phyloP scores from a whole-genome alignment of 495 filamentous ascomycete genomes.

The Pyronema omphalodes region DNA sequence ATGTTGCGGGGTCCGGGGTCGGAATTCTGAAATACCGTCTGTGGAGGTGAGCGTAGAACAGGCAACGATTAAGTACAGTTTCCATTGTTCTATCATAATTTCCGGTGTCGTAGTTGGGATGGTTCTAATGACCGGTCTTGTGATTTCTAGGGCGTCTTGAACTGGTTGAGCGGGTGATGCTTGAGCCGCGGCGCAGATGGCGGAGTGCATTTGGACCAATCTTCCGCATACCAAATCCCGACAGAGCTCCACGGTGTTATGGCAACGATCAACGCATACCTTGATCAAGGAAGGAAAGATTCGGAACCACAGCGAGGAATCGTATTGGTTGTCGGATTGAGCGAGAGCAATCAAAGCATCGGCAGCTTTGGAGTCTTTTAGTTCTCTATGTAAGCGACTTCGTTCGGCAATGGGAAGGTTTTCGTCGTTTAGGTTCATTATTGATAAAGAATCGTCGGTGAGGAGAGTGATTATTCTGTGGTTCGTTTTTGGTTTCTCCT shows the following conservation, averaged over 20 bases:
- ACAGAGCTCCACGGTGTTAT: slow-evolving; percentile 72
- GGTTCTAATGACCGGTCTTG: slow-evolving; percentile 29
- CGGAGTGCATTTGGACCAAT: slow-evolving; percentile 78
- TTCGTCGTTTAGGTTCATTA: slow-evolving; percentile 85
- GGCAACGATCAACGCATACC: slow-evolving; percentile 76
- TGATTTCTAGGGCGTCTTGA: slow-evolving; percentile 39
- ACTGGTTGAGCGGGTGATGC: slow-evolving; percentile 47
- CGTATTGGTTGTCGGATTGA: slow-evolving; percentile 86
- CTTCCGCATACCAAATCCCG: slow-evolving; percentile 82
- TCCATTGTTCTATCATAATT: slow-evolving; percentile 91
- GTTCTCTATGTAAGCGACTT: slow-evolving; percentile 77
- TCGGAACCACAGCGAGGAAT: slow-evolving; percentile 91
- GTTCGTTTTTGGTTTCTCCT: slow-evolving; percentile 45
- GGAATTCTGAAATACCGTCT: slow-evolving; percentile 39
- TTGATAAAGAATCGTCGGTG: slow-evolving; percentile 69
- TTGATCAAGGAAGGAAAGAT: slow-evolving; percentile 90
- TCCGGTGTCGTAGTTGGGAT: slow-evolving; percentile 59
- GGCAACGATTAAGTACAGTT: slow-evolving; percentile 90
- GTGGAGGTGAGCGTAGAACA: slow-evolving; percentile 86
- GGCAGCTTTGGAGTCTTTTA: slow-evolving; percentile 64
- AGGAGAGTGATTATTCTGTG: slow-evolving; percentile 79
- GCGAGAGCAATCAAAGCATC: slow-evolving; percentile 85
- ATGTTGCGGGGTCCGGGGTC: slow-evolving; percentile 51
- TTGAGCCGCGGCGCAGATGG: slow-evolving; percentile 49
- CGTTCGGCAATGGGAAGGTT: slow-evolving; percentile 80